Percentiles rank a stretch among this genome's conserved stretches.
Evolutionary conservation across 2,329 filamentous ascomycete species (phyloP).

Genomic region (Colletotrichum sp.): DNA sequence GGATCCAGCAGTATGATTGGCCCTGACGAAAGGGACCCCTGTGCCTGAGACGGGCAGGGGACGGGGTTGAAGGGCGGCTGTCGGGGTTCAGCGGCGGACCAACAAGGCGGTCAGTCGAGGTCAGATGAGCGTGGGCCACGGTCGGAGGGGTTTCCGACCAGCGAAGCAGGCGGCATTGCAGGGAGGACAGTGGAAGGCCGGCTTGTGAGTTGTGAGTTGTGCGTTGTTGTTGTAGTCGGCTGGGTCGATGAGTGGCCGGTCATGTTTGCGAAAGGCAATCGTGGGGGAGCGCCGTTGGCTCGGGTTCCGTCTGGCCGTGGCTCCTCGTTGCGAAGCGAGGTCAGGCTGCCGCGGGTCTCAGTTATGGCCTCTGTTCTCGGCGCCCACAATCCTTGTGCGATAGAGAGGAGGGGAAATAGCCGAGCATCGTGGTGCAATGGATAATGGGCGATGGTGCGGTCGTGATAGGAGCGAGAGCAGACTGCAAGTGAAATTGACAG

Average conservation of each 20-base stretch:
- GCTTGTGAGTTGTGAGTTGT: not conserved
- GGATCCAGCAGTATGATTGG: conserved; percentile 1
- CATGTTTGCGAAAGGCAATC: not conserved
- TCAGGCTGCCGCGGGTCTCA: not conserved
- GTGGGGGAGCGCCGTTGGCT: conserved; percentile 11
- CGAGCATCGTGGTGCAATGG: not conserved
- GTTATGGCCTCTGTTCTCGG: not conserved
- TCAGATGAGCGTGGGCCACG: conserved; percentile 13
- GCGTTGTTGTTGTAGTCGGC: not conserved
- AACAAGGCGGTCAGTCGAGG: conserved; percentile 18
- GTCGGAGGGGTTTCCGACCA: conserved; percentile 3
- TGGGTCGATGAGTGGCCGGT: not conserved
- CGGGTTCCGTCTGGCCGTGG: not conserved
- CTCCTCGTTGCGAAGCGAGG: not conserved
- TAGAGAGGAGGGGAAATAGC: not conserved
- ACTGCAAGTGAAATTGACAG: not conserved
- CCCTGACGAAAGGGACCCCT: not conserved
- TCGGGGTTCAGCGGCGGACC: not conserved
- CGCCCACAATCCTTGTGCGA: not conserved
- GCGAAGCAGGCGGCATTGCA: not conserved
- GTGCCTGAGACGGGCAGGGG: conserved; percentile 12
- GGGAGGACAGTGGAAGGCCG: not conserved
- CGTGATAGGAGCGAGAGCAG: not conserved
- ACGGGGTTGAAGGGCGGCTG: conserved; percentile 5
- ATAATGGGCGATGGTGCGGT: not conserved